Evolutionary conservation across 2,329 filamentous ascomycete species (phyloP), one percentile per base, ranked within the genome.

Genomic region (Monilinia laxa): DNA sequence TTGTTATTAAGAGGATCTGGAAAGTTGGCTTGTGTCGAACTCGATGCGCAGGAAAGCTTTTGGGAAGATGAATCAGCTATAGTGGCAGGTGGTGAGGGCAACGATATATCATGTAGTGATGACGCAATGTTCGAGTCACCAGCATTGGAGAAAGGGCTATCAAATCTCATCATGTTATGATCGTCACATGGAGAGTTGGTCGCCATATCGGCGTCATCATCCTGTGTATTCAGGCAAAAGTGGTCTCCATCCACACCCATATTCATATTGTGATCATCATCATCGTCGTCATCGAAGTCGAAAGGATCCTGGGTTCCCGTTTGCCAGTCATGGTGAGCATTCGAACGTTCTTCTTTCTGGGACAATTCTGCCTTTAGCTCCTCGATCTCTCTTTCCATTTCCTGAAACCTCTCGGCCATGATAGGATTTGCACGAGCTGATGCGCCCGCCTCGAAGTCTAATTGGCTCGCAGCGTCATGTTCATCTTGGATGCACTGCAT

Each of bases 231-330:
- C 12, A 47, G 31, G 16, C 14, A 14, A 11, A 40, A 38, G 35
- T 72, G 71, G 52, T 71, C 70, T 45, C 75, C 68, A 52, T 71
- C 69, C 64, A 73, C 72, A 72, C 75, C 71, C 64, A 69, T 72
- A 52, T 70, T 70, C 72, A 82, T 81, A 0, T 73, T 68, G 4
- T 60, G 45, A 38, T 58, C 62, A 11, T 73, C 69, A 28, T 74
- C 70, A 28, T 74, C 70, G 28, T 73, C 69, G 23, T 74, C 71
- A 28, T 74, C 70, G 35, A 71, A 71, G 58, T 74, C 62, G 38
- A 75, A 76, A 14, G 82, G 82, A 67, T 85, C 82, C 0, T 79
- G 73, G 0, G 82, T 81, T 0, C 82, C 80, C 65, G 82, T 67
- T 0, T 83, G 83, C 85, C 85, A 87, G 70, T 86, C 68, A 7